Evolutionary conservation across 441 rosid genomes (phyloP), one percentile per base, ranked within the genome.

Genomic region (Dalechampia spathulata): DNA sequence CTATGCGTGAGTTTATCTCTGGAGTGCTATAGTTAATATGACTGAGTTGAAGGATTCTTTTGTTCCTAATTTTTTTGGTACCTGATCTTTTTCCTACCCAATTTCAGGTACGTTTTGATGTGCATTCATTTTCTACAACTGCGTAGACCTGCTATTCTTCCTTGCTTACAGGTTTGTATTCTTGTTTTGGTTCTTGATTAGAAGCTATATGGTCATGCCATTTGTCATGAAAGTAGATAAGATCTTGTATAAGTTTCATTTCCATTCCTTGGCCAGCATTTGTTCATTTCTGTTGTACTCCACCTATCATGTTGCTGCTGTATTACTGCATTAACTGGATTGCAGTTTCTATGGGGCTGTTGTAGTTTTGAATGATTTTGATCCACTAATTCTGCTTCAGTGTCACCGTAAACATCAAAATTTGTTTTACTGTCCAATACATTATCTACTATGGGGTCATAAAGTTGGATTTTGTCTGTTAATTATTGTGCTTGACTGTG

Each of bases 41-140:
- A 16, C 32, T 28, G 37, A 15, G 44, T 57, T 27, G 15, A 40
- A 26, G 5, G 40, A n/a, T 51, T 3, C 41, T 57, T 54, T 1
- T 55, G 12, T 44, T 10, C 7, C 7, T n/a, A n/a, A n/a, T n/a
- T n/a, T n/a, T n/a, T n/a, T n/a, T n/a, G n/a, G 39, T 52, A 14
- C 26, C 49, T 51, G 13, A 55, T 65, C 41, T 42, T 64, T 67
- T 45, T 13, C 16, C n/a, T n/a, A n/a, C n/a, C n/a, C n/a, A n/a
- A n/a, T 72, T 72, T 62, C 86, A 85, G 93, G 76, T 82, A 82
- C 67, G 93, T 85, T 49, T 63, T 85, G 60, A 83, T 85, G 94
- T 85, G 98, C 75, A 92, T 92, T 72, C 91, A 88, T 69, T 92
- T 84, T 78, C 65, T 92, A 73, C 98, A 92, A 74, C 85, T 44